Percentiles rank a stretch among this genome's conserved stretches.
These are phyloP conservation scores for Yamadazyma sp. DNA, from an alignment of 1,139 yeast species.

Conservation along the genomic window DNA sequence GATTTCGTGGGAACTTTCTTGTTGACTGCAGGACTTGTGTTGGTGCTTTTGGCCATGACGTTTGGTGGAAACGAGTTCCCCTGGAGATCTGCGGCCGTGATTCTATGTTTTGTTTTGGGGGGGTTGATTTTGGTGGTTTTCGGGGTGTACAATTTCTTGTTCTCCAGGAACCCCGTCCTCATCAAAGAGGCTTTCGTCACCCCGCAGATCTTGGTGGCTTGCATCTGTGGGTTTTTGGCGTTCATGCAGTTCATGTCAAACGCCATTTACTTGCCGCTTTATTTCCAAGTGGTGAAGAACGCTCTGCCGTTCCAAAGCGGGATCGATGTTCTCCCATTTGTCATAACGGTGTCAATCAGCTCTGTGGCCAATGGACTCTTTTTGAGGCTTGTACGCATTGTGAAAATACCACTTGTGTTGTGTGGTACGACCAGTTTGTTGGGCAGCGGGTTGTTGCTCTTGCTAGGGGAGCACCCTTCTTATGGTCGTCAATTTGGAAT, in stretches of 20 bases:
- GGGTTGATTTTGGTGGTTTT: constrained; percentile 42
- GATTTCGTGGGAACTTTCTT: constrained; percentile 36
- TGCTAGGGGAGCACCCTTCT: constrained; percentile 39
- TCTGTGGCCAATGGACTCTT: constrained; percentile 48
- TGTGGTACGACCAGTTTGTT: constrained; percentile 46
- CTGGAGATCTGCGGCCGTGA: constrained; percentile 55
- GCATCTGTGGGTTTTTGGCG: constrained; percentile 34
- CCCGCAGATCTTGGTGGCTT: constrained; percentile 39
- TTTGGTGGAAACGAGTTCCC: constrained; percentile 36
- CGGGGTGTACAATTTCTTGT: constrained; percentile 47
- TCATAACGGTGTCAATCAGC: constrained; percentile 51
- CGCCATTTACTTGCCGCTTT: constrained; percentile 49
- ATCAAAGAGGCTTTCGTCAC: constrained; percentile 39
- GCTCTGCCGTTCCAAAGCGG: constrained; percentile 59
- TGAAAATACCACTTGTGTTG: constrained; percentile 47
- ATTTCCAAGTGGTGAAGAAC: constrained; percentile 54
- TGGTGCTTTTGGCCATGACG: constrained; percentile 33
- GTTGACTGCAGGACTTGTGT: constrained; percentile 28
- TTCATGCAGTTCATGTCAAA: constrained; percentile 47
- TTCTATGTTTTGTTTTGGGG: constrained; percentile 56
- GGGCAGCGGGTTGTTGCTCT: constrained; percentile 53
- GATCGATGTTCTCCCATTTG: constrained; percentile 53
- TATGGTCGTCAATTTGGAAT: constrained; percentile 49
- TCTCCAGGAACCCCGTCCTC: constrained; percentile 47
- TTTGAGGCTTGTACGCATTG: constrained; percentile 45